Percentiles rank a stretch among this genome's conserved stretches.
These are phyloP conservation scores for Jamesozyma rosinii DNA, from an alignment of 805 yeast genomes.

Conservation along the genomic window DNA sequence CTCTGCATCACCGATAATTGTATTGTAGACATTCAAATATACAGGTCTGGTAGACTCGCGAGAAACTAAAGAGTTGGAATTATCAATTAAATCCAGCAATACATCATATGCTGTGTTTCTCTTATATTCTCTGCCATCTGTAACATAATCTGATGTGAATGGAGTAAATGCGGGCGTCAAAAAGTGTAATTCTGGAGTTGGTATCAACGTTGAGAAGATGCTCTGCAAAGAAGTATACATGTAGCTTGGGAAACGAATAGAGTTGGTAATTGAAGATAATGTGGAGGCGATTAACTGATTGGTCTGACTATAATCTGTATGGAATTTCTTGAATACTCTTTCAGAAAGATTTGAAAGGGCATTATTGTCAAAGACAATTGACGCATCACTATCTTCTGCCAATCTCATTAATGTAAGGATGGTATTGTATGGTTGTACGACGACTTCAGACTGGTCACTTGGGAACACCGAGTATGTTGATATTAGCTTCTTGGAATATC, in stretches of 20 bases:
- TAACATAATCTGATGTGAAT: conserved; percentile 59
- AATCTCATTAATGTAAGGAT: conserved; percentile 72
- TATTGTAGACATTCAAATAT: conserved; percentile 64
- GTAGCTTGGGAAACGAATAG: conserved; percentile 84
- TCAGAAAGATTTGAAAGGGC: conserved; percentile 70
- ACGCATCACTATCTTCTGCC: conserved; percentile 76
- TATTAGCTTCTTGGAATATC: conserved; percentile 71
- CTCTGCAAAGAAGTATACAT: conserved; percentile 81
- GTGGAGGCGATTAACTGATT: conserved; percentile 81
- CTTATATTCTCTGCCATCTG: conserved; percentile 49
- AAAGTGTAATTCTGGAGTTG: conserved; percentile 78
- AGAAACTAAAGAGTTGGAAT: conserved; percentile 63
- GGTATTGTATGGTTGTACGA: conserved; percentile 93
- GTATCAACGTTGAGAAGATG: conserved; percentile 70
- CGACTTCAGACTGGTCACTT: conserved; percentile 78
- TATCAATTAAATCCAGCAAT: conserved; percentile 70
- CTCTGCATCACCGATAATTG: conserved; percentile 52
- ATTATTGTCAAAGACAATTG: conserved; percentile 84
- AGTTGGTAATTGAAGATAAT: conserved; percentile 75
- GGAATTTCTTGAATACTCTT: conserved; percentile 43
- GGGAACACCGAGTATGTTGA: conserved; percentile 88
- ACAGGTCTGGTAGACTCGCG: conserved; percentile 35
- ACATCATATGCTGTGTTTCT: conserved; percentile 73
- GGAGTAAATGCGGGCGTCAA: conserved; percentile 67
- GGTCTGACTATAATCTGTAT: conserved; percentile 66